phyloP scores from a whole-genome alignment of 257 asterid species.

The Galeopsis tetrahit region DNA sequence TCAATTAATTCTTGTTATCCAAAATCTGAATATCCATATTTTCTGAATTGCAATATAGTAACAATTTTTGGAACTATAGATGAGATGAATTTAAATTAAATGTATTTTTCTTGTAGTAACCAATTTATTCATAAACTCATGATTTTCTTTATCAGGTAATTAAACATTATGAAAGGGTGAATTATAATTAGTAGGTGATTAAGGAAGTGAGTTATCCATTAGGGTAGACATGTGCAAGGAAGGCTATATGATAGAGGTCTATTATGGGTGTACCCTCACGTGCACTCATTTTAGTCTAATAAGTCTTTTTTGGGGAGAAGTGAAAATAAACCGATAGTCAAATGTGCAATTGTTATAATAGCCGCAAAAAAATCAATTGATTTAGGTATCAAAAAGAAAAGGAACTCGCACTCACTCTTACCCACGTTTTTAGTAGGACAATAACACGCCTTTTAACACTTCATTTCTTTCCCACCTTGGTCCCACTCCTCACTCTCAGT shows the following conservation, averaged over 20 bases:
- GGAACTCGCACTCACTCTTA: slow-evolving; percentile 14
- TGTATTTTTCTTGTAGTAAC: too few relatives aligned
- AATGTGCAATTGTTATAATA: slow-evolving; percentile 32
- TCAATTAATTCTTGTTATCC: too few relatives aligned
- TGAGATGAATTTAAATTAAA: too few relatives aligned
- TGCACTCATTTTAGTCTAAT: slow-evolving; percentile 40
- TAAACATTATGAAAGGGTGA: too few relatives aligned
- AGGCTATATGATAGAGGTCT: neutral
- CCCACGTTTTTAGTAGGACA: slow-evolving; percentile 39
- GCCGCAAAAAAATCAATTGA: slow-evolving; percentile 28
- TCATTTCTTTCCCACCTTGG: slow-evolving; percentile 15
- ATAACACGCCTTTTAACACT: slow-evolving; percentile 43
- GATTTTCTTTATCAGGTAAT: too few relatives aligned
- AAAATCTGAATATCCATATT: too few relatives aligned
- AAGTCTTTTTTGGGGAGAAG: slow-evolving; percentile 39
- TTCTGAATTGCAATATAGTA: too few relatives aligned
- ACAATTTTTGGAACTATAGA: too few relatives aligned
- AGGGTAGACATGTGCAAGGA: slow-evolving; percentile 20
- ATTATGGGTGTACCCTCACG: slow-evolving; percentile 37
- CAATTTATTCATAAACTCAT: too few relatives aligned
- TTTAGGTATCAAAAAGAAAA: slow-evolving; percentile 24
- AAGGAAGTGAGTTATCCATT: slow-evolving; percentile 4
- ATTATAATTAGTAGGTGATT: neutral
- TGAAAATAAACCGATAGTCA: slow-evolving; percentile 24
- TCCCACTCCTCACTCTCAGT: slow-evolving; percentile 18